A percentile compares a stretch with the other conserved stretches of the same genome.
phyloP scores from a whole-genome alignment of 192 early-diverging fungal genomes.

The Entomortierella lignicola region DNA sequence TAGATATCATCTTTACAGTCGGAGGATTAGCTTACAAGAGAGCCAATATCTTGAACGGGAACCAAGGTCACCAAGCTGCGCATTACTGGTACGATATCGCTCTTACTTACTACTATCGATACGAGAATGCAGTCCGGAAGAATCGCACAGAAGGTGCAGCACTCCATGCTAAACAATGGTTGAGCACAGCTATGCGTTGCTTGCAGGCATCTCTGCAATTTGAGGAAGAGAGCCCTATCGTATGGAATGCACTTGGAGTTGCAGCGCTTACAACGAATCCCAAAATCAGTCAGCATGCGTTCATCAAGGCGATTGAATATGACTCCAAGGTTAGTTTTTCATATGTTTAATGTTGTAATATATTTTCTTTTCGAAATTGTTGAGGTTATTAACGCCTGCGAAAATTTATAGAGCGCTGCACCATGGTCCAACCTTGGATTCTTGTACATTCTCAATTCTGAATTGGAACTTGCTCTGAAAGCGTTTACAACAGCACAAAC shows the following conservation, averaged over 20 bases:
- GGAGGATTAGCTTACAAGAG: slow-evolving; percentile 65
- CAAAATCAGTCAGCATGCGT: slow-evolving; percentile 85
- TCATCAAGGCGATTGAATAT: slow-evolving; percentile 82
- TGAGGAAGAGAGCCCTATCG: slow-evolving; percentile 64
- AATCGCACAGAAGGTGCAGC: background rate
- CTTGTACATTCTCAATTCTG: slow-evolving; percentile 76
- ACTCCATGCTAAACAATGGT: slow-evolving; percentile 4
- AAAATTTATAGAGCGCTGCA: slow-evolving; percentile 55
- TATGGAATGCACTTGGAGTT: slow-evolving; percentile 83
- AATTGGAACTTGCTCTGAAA: slow-evolving; percentile 79
- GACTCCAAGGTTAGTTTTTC: slow-evolving; percentile 67
- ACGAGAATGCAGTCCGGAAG: slow-evolving; percentile 32
- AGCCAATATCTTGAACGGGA: slow-evolving; percentile 58
- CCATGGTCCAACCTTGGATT: slow-evolving; percentile 90
- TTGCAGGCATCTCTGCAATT: slow-evolving; percentile 70
- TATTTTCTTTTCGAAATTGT: background rate
- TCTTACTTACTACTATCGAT: slow-evolving; percentile 58
- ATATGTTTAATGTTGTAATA: background rate
- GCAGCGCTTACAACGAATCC: slow-evolving; percentile 55
- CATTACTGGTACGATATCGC: slow-evolving; percentile 67
- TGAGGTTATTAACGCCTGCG: background rate
- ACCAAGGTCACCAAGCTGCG: slow-evolving; percentile 48
- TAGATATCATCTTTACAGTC: slow-evolving; percentile 59
- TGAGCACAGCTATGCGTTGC: slow-evolving; percentile 58
- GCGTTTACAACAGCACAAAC: slow-evolving; percentile 79